Base-by-base conservation (phyloP, 1,139 yeast species). In the Candida sp. region DNA sequence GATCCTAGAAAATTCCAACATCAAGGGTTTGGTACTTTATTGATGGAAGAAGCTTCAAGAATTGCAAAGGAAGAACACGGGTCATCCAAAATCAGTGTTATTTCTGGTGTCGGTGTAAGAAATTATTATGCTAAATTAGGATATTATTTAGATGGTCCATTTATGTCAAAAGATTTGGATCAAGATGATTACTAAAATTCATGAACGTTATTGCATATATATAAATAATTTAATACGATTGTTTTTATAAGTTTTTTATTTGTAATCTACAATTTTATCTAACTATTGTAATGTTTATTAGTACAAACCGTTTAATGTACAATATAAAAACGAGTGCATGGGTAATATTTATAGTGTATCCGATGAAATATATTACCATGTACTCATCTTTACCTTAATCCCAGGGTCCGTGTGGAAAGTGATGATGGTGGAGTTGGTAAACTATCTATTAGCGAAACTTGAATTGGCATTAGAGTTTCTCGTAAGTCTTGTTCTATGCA, bases 1-100 rank as follows among this genome's bases (percentile, higher is more conserved):
- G 99, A 93, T 65, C 99, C 99, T 41, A 79, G 97, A 57, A 93
- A 93, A 64, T 93, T 93, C 71, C 99, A 93, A 71, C 99, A 93
- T 72, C 99, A 95, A 75, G 99, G 99, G 19, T 93, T 93, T 61
- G 99, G 99, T 49, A 91, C 99, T 2, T 74, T 93, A 56, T 69
- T 93, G 45, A 93, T 93, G 99, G 99, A 95, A 66, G 99, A 93
- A 64, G 99, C 99, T 3, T 98, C 90, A 55, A 77, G 97, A 54
- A 93, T 93, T 46, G 95, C 99, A 1, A 77, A 82, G 44, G 97
- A 91, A 58, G 99, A 93, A 63, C 99, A 93, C 62, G 96, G 97
- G 0, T 85, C 96, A 9, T 74, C 77, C 43, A 95, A 95, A 70
- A 85, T 93, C 33, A 83, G 96, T 62, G 99, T 93, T 44, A 93